Evolutionary conservation across 345 rosid species (phyloP).

Genomic region (Citrus hindsii): DNA sequence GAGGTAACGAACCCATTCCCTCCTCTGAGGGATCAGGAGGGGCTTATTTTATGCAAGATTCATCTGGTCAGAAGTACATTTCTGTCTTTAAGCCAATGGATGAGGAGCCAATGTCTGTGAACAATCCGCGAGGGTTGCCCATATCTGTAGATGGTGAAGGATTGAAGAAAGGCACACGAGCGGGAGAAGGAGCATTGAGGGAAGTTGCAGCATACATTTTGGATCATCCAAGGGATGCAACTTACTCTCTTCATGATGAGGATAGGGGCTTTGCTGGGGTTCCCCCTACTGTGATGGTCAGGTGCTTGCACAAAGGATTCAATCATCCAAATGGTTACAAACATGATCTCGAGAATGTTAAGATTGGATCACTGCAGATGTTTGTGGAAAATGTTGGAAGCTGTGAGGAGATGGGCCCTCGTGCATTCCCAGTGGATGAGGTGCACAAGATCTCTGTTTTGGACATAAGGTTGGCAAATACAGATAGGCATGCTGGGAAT

Average conservation of each 20-base stretch:
- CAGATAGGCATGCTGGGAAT: conserved; percentile 93
- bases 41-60: conserved; percentile 80
- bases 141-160: conserved; percentile 74
- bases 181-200: conserved; percentile 78
- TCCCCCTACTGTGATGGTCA: conserved; percentile 79
- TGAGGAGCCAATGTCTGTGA: conserved; percentile 89
- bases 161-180: conserved; percentile 79
- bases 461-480: conserved; percentile 91
- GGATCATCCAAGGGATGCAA: conserved; percentile 60
- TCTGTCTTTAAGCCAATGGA: conserved; percentile 86
- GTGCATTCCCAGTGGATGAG: conserved; percentile 65
- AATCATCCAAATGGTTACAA: conserved; percentile 62
- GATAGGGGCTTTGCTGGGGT: conserved; percentile 76
- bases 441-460: conserved; percentile 86
- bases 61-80: conserved; percentile 50
- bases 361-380: conserved; percentile 87
- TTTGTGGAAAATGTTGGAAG: conserved; percentile 68
- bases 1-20: conserved; percentile 55
- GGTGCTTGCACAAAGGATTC: conserved; percentile 71
- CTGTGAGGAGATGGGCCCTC: conserved; percentile 88
- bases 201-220: conserved; percentile 89
- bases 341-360: conserved; percentile 33
- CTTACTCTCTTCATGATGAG: conserved; percentile 27
- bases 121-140: conserved; percentile 64
- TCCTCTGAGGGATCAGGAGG: conserved; percentile 89